Base-by-base conservation (phyloP, 78 protist genomes). In the Cavenderia fasciculata region DNA sequence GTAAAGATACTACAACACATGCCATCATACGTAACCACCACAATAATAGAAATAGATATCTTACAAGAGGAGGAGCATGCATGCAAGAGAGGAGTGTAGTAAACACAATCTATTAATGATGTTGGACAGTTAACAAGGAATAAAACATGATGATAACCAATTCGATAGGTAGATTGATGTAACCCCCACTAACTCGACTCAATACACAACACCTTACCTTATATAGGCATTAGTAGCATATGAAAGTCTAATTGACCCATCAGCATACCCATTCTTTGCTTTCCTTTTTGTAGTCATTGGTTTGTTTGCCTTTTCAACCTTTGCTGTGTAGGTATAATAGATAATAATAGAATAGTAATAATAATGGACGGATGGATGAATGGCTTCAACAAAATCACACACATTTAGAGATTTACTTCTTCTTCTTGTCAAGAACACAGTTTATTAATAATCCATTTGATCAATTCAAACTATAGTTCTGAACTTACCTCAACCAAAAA, bases 261-360 rank as follows among this genome's bases (percentile, higher is more conserved):
- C 40, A 6, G 54, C 68, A 11, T 82, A 68, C 38, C 90, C 90
- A 82, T 21, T 69, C 73, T 44, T 57, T 31, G 90, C 90, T 38
- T 82, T 82, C 23, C 41, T 82, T 43, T 82, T 82, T 44, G 49
- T 29, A 4, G 56, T 68, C 14, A 46, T 82, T 82, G 90, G 90
- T 25, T 29, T 73, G 34, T 63, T 63, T 33, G 69, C 90, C 0
- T 57, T 82, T 44, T n/a, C n/a, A n/a, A n/a, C n/a, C n/a, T n/a
- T n/a, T n/a, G n/a, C n/a, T n/a, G n/a, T n/a, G n/a, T n/a, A n/a
- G n/a, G n/a, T n/a, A n/a, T n/a, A n/a, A n/a, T n/a, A n/a, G n/a
- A n/a, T n/a, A n/a, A n/a, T n/a, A n/a, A 4, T n/a, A 54, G 14
- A 18, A 54, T 54, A 18, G 5, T 12, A 54, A 6, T 18, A 18